phyloP scores from a whole-genome alignment of 805 yeast genomes.

The Zygosaccharomyces kombuchaensis region DNA sequence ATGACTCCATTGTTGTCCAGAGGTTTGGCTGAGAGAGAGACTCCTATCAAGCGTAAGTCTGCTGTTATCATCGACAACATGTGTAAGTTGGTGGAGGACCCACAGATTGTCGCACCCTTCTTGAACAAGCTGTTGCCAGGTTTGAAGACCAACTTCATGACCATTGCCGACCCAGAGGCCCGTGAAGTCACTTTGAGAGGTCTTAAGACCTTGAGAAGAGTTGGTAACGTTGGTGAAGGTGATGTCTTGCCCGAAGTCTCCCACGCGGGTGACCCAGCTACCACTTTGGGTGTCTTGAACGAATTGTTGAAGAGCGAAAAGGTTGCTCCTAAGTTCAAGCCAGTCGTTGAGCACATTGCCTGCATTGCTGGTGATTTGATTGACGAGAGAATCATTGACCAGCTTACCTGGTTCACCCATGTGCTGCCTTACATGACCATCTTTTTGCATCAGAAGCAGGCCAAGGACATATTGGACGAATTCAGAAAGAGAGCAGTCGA shows the following conservation, averaged over 20 bases:
- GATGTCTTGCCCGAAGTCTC: conserved; percentile 95
- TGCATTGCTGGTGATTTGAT: conserved; percentile 98
- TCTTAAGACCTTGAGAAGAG: conserved; percentile 95
- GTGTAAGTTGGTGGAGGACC: conserved; percentile 99
- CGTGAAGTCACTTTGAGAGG: conserved; percentile 98
- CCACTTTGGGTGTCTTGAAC: conserved; percentile 78
- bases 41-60: conserved; percentile 98
- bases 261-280: conserved; percentile 94
- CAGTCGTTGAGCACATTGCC: conserved; percentile 78
- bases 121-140: conserved; percentile 93
- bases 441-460: conserved; percentile 89
- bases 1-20: conserved; percentile 98
- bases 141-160: conserved; percentile 86
- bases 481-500: conserved; percentile 95
- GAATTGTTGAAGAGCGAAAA: conserved; percentile 64
- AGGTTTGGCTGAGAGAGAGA: conserved; percentile 99
- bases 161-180: conserved; percentile 99
- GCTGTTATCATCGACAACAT: conserved; percentile 99
- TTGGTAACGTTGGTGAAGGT: conserved; percentile 90
- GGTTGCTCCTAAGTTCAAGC: conserved; percentile 71
- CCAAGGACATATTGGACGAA: conserved; percentile 86
- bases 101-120: conserved; percentile 99
- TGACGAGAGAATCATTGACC: conserved; percentile 95
- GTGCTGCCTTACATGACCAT: conserved; percentile 92
- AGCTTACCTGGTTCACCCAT: conserved; percentile 83